Evolutionary conservation across 2,329 filamentous ascomycete genomes (phyloP).

Genomic region (Fusarium tjaetaba): DNA sequence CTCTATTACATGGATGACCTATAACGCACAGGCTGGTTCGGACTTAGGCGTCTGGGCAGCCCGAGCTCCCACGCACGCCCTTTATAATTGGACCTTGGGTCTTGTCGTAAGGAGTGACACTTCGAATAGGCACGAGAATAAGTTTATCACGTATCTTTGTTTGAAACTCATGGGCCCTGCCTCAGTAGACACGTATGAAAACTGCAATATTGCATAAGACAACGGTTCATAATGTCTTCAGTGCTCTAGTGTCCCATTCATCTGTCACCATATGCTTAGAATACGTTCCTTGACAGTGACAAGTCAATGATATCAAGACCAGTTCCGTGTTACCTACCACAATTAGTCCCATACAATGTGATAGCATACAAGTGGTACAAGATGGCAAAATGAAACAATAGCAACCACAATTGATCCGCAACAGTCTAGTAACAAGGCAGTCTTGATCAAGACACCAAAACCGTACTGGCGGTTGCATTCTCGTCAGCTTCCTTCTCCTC

Average conservation of each 20-base stretch:
- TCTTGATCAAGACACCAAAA: slow-evolving; percentile 48
- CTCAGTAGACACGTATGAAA: slow-evolving; percentile 6
- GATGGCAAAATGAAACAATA: not conserved
- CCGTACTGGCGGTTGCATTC: slow-evolving; percentile 49
- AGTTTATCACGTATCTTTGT: not conserved
- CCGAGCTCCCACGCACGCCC: not conserved
- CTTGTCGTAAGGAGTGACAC: not conserved
- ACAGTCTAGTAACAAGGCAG: not conserved
- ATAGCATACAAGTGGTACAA: not conserved
- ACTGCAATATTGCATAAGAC: not conserved
- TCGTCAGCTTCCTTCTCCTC: slow-evolving; percentile 32
- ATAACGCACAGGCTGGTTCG: not conserved
- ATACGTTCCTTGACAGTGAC: not conserved
- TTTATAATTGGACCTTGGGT: not conserved
- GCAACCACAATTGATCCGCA: not conserved
- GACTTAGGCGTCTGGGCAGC: not conserved
- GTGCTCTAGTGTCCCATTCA: not conserved
- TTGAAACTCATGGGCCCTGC: slow-evolving; percentile 7
- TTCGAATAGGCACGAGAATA: not conserved
- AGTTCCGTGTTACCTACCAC: not conserved
- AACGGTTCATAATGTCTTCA: not conserved
- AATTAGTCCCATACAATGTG: not conserved
- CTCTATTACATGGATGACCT: not conserved
- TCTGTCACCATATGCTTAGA: not conserved
- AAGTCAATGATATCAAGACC: slow-evolving; percentile 1